phyloP scores from a whole-genome alignment of 2,329 filamentous ascomycete species.

The Septoria petroselini region DNA sequence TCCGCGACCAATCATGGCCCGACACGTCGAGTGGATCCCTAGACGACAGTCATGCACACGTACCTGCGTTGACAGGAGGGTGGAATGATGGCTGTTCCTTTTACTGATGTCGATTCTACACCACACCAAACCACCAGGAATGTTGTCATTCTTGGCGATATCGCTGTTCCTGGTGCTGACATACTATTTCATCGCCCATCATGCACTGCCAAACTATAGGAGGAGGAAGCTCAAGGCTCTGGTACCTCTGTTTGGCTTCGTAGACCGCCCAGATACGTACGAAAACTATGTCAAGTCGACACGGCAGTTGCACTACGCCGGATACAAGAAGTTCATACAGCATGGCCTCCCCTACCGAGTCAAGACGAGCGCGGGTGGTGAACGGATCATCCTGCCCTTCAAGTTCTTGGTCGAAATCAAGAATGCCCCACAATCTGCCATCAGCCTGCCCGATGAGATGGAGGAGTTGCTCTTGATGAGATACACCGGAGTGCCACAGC shows the following conservation, averaged over 20 bases:
- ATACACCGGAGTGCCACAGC: conserved; percentile 18
- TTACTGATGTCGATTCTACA: background rate
- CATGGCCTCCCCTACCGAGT: conserved; percentile 9
- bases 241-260: conserved; percentile 11
- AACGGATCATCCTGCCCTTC: conserved; percentile 16
- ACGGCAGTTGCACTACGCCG: conserved; percentile 15
- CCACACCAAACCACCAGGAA: background rate
- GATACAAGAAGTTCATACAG: conserved; percentile 14
- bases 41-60: background rate
- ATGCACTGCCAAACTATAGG: conserved; percentile 1
- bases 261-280: conserved; percentile 16
- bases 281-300: conserved; percentile 19
- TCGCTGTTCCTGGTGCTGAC: background rate
- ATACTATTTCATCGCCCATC: background rate
- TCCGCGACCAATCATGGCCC: conserved; percentile 13
- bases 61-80: background rate
- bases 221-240: background rate
- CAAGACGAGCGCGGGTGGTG: conserved; percentile 16
- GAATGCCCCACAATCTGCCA: conserved; percentile 10
- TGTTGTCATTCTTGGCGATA: background rate
- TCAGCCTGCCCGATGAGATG: conserved; percentile 20
- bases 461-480: conserved; percentile 18
- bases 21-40: conserved; percentile 10
- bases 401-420: conserved; percentile 17
- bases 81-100: background rate